Evolutionary conservation across 2,329 filamentous ascomycete species (phyloP), one percentile per base, ranked within the genome.

Genomic region (Sporothrix pseudoabietina): DNA sequence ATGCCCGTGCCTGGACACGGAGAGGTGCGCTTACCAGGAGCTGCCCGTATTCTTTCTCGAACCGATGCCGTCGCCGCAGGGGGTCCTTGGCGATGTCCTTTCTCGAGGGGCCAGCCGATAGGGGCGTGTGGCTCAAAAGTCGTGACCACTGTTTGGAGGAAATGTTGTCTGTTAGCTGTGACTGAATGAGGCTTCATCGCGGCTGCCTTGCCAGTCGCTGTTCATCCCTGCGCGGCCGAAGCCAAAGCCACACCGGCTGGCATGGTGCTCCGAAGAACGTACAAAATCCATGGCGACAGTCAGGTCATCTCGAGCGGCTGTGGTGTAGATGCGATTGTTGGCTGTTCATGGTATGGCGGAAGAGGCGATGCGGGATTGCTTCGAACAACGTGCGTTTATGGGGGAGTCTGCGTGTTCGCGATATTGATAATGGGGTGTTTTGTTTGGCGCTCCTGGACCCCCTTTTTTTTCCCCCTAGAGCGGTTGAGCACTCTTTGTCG

Each of bases 11-110:
- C 10, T 4, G 49, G 19, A 8, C 3, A 9, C 22, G 4, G 12
- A 6, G 41, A 52, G 35, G 22, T 47, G 39, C 7, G 9, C 84
- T 80, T 80, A 90, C 88, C 81, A 91, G 79, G 75, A 91, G 82
- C 78, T 88, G 86, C 76, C 84, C 85, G 78, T 91, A 91, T 81
- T 90, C 88, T 81, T 88, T 89, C 80, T 90, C 89, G 80, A 91
- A 91, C 73, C 89, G 88, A 79, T 90, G 87, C 75, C 90, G 85
- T 75, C 89, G 88, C 78, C 88, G 87, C 74, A 88, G 84, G 63
- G 89, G 89, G 80, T 91, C 88, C 78, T 87, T 88, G 74, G 87
- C 86, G 75, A 86, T 85, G 79, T 89, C 88, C 81, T 87, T 89
- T 78, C 85, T 85, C 77, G 87, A 84, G 79, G 80, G 83, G 77